phyloP scores from a whole-genome alignment of 352 stramenopile genomes.

The Phytophthora meadii region DNA sequence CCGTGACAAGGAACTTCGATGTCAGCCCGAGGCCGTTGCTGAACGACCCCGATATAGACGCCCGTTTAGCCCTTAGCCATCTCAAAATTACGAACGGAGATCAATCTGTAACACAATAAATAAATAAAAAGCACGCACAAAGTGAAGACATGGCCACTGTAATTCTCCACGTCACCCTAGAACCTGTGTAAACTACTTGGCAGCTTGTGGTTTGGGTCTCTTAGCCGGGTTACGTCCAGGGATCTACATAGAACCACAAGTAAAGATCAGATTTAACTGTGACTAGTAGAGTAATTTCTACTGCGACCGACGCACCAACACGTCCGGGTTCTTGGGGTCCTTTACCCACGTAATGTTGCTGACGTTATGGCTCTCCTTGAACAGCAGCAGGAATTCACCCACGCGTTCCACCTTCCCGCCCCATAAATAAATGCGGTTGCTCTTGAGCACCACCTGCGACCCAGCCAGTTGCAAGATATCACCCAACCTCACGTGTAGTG shows the following conservation, averaged over 20 bases:
- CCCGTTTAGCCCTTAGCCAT: too few species aligned
- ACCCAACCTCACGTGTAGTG: conserved; percentile 71
- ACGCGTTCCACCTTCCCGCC: conserved; percentile 84
- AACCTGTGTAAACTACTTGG: conserved; percentile 19
- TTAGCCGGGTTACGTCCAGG: conserved; percentile 65
- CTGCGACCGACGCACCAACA: conserved; percentile 44
- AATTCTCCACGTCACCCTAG: not conserved
- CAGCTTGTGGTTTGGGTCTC: conserved; percentile 49
- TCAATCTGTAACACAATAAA: too few species aligned
- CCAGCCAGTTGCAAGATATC: conserved; percentile 78
- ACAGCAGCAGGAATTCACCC: conserved; percentile 86
- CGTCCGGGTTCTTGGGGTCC: conserved; percentile 75
- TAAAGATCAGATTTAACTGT: not conserved
- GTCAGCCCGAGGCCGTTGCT: conserved; percentile 3
- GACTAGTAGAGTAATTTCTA: not conserved
- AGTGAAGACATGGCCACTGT: too few species aligned
- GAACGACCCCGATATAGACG: not conserved
- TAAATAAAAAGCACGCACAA: too few species aligned
- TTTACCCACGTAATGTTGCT: conserved; percentile 87
- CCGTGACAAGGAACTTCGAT: not conserved
- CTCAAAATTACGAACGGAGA: too few species aligned
- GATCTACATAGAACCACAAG: conserved; percentile 42
- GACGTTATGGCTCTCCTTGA: conserved; percentile 86
- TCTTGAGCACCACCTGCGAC: conserved; percentile 83
- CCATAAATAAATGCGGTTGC: conserved; percentile 79